Evolutionary conservation across 2,329 filamentous ascomycete species (phyloP), one percentile per base, ranked within the genome.

Genomic region (Microsporum audouinii): DNA sequence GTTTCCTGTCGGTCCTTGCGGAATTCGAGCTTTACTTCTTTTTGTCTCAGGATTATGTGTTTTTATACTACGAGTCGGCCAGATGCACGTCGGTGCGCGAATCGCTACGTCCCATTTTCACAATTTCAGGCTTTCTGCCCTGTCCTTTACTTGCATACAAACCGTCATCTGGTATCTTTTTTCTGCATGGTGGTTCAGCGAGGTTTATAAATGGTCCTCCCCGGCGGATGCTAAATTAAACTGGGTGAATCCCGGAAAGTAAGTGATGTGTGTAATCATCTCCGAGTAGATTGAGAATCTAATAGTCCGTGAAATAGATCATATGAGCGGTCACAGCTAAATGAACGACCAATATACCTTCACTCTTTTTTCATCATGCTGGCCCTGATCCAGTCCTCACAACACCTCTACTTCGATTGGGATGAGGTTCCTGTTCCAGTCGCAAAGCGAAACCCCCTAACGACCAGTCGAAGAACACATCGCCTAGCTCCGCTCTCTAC

Each of bases 321-420:
- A 8, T 79, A 81, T 66, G 89, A 94, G 71, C 82, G 91, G 39
- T 81, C 87, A 23, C 81, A 84, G 59, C 76, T 96, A 62, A 97
- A 97, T 71, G 92, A 97, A 77, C 84, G 88, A 65, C 87, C 90
- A 0, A 81, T 97, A 31, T 94, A 91, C 71, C 78, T 96, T 58
- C 85, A 88, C 38, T 83, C 82, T 63, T 85, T 88, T 68, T 83
- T 94, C 65, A 70, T 86, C 2, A 72, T 85, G 0, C 79, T 94
- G 49, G 89, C 88, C 2, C 62, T 88, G 7, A 75, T 81, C n/a
- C 88, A 95, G 72, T 84, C 87, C 1, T 68, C 81, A 8, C 69
- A 82, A 36, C 91, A 96, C 71, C 77, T 95, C 14, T 84, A 82
- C 70, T 78, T 77, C 58, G 91, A 96, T 70, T 84, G 85, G 64